A percentile compares a stretch with the other conserved stretches of the same genome.
Evolutionary conservation across 495 filamentous ascomycete genomes (phyloP).

Genomic region (Pseudevernia furfuracea): DNA sequence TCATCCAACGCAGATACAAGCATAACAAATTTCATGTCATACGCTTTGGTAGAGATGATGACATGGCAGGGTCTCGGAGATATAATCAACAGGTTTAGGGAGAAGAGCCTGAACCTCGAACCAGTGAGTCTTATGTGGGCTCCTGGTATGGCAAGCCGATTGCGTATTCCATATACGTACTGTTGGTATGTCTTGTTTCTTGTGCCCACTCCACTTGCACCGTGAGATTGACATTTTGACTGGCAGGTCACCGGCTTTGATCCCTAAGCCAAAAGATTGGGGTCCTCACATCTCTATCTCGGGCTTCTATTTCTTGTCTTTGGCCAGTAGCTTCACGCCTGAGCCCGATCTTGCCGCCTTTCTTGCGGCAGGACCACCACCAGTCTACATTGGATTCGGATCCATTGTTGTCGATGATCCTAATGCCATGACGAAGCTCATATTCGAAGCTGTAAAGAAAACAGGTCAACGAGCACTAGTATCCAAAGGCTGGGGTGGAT

Average conservation of each 20-base stretch:
- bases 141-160: slow-evolving; percentile 52
- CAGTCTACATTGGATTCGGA: slow-evolving; percentile 76
- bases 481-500: slow-evolving; percentile 72
- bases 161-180: slow-evolving; percentile 70
- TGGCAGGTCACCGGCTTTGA: slow-evolving; percentile 60
- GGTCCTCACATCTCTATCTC: slow-evolving; percentile 59
- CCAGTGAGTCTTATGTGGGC: slow-evolving; percentile 60
- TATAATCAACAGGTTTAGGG: slow-evolving; percentile 64
- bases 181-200: slow-evolving; percentile 48
- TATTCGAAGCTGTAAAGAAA: slow-evolving; percentile 59
- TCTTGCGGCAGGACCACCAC: slow-evolving; percentile 56
- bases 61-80: slow-evolving; percentile 75
- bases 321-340: slow-evolving; percentile 58
- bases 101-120: slow-evolving; percentile 57
- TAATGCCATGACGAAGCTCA: slow-evolving; percentile 53
- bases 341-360: slow-evolving; percentile 55
- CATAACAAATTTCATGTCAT: slow-evolving; percentile 65
- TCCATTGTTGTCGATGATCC: slow-evolving; percentile 76
- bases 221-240: slow-evolving; percentile 2
- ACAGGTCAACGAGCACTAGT: slow-evolving; percentile 66
- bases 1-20: slow-evolving; percentile 45
- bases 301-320: slow-evolving; percentile 66
- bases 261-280: slow-evolving; percentile 75
- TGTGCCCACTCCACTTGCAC: not conserved
- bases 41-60: slow-evolving; percentile 70